phyloP scores from a whole-genome alignment of 768 basidiomycete species.

The Boletus rex-veris region DNA sequence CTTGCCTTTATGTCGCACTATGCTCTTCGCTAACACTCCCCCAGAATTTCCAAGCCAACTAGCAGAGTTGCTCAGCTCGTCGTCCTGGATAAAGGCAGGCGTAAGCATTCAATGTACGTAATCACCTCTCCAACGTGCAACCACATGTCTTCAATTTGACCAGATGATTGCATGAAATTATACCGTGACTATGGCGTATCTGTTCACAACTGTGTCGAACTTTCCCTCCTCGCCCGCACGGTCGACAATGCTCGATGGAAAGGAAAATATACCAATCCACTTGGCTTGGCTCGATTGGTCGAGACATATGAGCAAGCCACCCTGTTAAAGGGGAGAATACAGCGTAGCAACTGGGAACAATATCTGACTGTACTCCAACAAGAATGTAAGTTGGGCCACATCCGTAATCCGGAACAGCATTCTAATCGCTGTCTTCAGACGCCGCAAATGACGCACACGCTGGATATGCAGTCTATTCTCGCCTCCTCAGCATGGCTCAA shows the following conservation, averaged over 20 bases:
- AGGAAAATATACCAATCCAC: constrained; percentile 55
- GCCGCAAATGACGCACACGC: constrained; percentile 72
- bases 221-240: constrained; percentile 63
- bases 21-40: constrained; percentile 9
- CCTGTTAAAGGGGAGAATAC: constrained; percentile 57
- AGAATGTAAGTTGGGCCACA: constrained; percentile 48
- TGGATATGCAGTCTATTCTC: constrained; percentile 51
- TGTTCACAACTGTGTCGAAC: constrained; percentile 58
- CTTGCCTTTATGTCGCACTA: background rate
- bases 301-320: constrained; percentile 53
- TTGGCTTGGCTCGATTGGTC: constrained; percentile 66
- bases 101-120: constrained; percentile 66
- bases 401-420: background rate
- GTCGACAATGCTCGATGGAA: constrained; percentile 73
- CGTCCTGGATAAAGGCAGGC: constrained; percentile 61
- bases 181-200: constrained; percentile 42
- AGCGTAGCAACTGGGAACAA: constrained; percentile 69
- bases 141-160: constrained; percentile 1
- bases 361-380: constrained; percentile 44
- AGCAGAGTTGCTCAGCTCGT: constrained; percentile 47
- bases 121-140: background rate
- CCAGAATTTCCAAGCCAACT: constrained; percentile 55
- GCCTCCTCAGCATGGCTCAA: constrained; percentile 42
- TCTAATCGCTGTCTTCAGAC: constrained; percentile 39
- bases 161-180: constrained; percentile 69